Evolutionary conservation across 331 rosid species (phyloP), one percentile per base, ranked within the genome.

Genomic region (Ulmus americana): DNA sequence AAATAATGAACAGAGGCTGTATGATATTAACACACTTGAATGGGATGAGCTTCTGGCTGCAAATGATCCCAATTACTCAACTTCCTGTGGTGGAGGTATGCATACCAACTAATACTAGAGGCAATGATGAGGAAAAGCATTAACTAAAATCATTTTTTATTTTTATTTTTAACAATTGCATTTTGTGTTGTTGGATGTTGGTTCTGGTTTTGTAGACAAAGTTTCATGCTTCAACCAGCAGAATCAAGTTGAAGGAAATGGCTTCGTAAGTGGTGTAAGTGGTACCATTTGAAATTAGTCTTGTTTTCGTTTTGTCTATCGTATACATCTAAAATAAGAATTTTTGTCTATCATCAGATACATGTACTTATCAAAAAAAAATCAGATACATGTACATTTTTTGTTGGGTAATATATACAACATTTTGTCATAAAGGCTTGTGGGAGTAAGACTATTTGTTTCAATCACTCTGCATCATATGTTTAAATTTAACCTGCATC

Each of bases 1-100:
- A 68, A 80, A 61, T 77, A 84, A 82, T 67, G 91, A 92, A 66
- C 68, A 73, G 75, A 80, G 77, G 76, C 94, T 92, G 58, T 95
- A 82, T 55, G 99, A 94, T 79, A 84, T 94, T 72, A 94, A 94
- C 75, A 90, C 99, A 55, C 99, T 94, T 51, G 99, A 94, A 46
- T 94, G 99, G 99, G 96, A 94, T 70, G 99, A 94, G 20, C 95
- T 94, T 47, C 95, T 94, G 59, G 83, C 47, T 54, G 20, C 76
- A 68, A 69, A 81, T 55, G 95, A 87, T 67, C 77, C 60, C 58
- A 64, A 59, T 72, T 47, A 80, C 56, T 39, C 74, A 46, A 16
- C 61, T 39, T 15, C 69, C 2, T 61, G 74, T 74, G 63, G 74
- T 70, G 90, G 78, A 85, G 95, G 98, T 94, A 86, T 43, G 2